Evolutionary conservation across 768 basidiomycete species (phyloP), one percentile per base, ranked within the genome.

Genomic region (Candolleomyces aberdarensis): DNA sequence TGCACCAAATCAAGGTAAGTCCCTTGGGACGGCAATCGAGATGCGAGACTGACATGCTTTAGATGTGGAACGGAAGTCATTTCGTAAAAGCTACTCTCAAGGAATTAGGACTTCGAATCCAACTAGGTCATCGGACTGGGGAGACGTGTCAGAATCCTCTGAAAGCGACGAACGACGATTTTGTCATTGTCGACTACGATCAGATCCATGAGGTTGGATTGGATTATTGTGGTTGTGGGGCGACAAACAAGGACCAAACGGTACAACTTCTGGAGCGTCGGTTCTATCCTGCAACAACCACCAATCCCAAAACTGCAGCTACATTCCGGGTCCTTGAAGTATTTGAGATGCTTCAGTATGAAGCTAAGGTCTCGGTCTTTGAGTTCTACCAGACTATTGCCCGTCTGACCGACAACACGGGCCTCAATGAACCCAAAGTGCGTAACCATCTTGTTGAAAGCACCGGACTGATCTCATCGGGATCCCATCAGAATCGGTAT

Each of bases 351-450:
- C 64, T 72, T 0, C 65, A 65, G 0, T 64, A 69, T 0, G 63
- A 63, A 11, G 70, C 73, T 3, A 77, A 78, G 54, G 40, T 65
- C 0, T 70, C 71, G 0, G 60, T 64, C 0, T 74, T 72, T 41
- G 70, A 80, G 3, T 78, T 65, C 60, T 76, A 74, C 58, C 59
- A 48, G 3, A 51, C 69, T 0, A 44, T 78, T 0, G 61, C 65
- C 1, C 61, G 63, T 1, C 36, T 57, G 13, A 72, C 67, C 0
- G 64, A 77, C 40, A 75, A 76, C 48, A 66, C 68, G 0, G 73
- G 73, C 0, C 36, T 65, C 2, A 61, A 57, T 1, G 3, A 64
- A 56, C 14, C 22, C 47, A 48, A 48, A 22, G 47, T 48, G 47
- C 7, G 7, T 19, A n/a, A 19, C n/a, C n/a, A n/a, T n/a, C n/a